These are phyloP conservation scores for Hebeloma cylindrosporum DNA, from an alignment of 768 basidiomycete species.

Conservation along the genomic window DNA sequence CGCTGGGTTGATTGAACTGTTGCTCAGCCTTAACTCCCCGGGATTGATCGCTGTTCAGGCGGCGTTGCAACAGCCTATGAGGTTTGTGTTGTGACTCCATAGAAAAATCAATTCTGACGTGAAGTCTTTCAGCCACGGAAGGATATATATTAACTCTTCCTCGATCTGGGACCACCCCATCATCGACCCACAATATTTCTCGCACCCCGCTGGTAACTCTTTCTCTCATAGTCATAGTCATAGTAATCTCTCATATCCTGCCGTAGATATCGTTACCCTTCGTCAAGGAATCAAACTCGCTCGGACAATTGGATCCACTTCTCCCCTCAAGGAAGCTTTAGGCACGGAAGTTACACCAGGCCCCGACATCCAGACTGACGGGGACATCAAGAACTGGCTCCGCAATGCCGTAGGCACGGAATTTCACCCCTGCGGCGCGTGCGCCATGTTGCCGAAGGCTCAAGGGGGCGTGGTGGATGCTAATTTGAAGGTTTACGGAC, in stretches of 20 bases:
- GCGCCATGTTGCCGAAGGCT: constrained; percentile 30
- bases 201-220: constrained; percentile 47
- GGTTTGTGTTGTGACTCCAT: constrained; percentile 24
- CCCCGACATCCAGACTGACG: constrained; percentile 49
- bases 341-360: constrained; percentile 25
- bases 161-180: constrained; percentile 59
- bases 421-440: constrained; percentile 50
- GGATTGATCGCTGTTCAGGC: constrained; percentile 55
- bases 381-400: constrained; percentile 54
- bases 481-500: constrained; percentile 33
- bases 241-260: background rate
- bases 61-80: constrained; percentile 65
- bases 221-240: background rate
- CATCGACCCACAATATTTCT: constrained; percentile 68
- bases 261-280: constrained; percentile 43
- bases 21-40: constrained; percentile 41
- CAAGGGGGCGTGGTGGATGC: constrained; percentile 36
- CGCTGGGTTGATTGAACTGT: constrained; percentile 57
- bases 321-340: constrained; percentile 48
- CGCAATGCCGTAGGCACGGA: constrained; percentile 45
- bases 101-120: background rate
- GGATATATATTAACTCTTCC: constrained; percentile 56
- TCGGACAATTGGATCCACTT: constrained; percentile 50
- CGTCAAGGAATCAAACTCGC: constrained; percentile 64
- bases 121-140: constrained; percentile 12